Evolutionary conservation across 2,329 filamentous ascomycete species (phyloP), one percentile per base, ranked within the genome.

Genomic region (Paecilomyces niveus): DNA sequence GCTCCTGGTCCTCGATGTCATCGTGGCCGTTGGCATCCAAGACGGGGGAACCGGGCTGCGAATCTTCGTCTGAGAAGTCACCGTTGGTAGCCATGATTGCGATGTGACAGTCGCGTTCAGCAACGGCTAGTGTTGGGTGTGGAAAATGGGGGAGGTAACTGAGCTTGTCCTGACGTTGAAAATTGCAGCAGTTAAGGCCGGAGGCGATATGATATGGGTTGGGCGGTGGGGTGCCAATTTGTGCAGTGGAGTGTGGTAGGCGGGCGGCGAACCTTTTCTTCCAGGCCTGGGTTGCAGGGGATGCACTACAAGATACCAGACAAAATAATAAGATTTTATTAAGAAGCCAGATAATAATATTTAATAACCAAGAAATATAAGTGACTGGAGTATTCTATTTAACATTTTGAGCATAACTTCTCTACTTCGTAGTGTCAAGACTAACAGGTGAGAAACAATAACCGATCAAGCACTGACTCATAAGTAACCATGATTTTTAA

Each of bases 1-100:
- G 88, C 72, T 90, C 89, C 66, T 90, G 88, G 63, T 88, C 88
- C 71, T 90, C 88, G 68, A 90, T 83, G 69, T 90, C 87, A 74
- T 90, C 84, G 66, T 85, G 87, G 72, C 89, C 74, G 61, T 78
- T 73, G 64, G 72, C 71, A 51, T 80, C 76, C 54, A 81, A 65
- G 55, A 76, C 72, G 58, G 82, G 82, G 53, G 81, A 84, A 59
- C 80, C 81, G 56, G 81, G 81, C 60, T 80, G 80, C 55, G 80
- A 82, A 60, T 82, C 80, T 60, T 80, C 77, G 62, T 81, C 80
- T 58, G 79, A 81, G 66, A 79, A 80, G 68, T 83, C 80, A 70
- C 80, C 81, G 74, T 82, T 82, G 61, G 79, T 75, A 68, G 79
- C 80, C 81, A 83, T 83, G 72, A 69, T 80, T 76, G 72, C 72